These are phyloP conservation scores for Calonectria fujianensis DNA, from an alignment of 2,329 filamentous ascomycete species.

Conservation along the genomic window DNA sequence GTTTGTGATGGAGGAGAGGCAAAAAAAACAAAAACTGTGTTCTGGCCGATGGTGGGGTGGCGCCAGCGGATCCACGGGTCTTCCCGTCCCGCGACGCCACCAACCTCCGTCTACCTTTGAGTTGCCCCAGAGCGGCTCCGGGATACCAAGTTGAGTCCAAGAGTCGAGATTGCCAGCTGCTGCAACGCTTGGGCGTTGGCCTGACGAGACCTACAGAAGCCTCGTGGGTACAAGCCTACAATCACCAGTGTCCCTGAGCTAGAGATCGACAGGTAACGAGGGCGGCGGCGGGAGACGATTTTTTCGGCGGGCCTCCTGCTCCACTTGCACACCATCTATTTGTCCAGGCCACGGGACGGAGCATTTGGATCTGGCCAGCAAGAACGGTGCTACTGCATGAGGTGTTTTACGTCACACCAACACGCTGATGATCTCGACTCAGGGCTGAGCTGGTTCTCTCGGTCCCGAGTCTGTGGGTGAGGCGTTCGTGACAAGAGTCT, in stretches of 20 bases:
- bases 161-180: slow-evolving; percentile 3
- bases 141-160: slow-evolving; percentile 29
- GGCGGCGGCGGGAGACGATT: background rate
- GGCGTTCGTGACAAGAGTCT: slow-evolving; percentile 3
- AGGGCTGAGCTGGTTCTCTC: background rate
- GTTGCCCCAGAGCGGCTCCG: slow-evolving; percentile 32
- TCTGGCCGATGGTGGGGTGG: slow-evolving; percentile 43
- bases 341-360: slow-evolving; percentile 6
- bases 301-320: slow-evolving; percentile 19
- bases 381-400: slow-evolving; percentile 30
- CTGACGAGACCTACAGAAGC: slow-evolving; percentile 5
- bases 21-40: slow-evolving; percentile 12
- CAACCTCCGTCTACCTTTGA: slow-evolving; percentile 39
- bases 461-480: slow-evolving; percentile 23
- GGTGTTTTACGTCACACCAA: slow-evolving; percentile 29
- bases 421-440: slow-evolving; percentile 5
- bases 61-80: slow-evolving; percentile 34
- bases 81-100: slow-evolving; percentile 38
- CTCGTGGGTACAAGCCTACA: slow-evolving; percentile 19
- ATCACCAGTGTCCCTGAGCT: slow-evolving; percentile 19
- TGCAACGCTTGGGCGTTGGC: slow-evolving; percentile 27
- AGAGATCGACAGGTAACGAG: slow-evolving; percentile 10
- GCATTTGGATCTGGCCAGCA: slow-evolving; percentile 8
- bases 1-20: slow-evolving; percentile 9
- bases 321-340: slow-evolving; percentile 26